Base-by-base conservation (phyloP, 2,329 filamentous ascomycete species). In the Coniosporium tulheliwenetii region DNA sequence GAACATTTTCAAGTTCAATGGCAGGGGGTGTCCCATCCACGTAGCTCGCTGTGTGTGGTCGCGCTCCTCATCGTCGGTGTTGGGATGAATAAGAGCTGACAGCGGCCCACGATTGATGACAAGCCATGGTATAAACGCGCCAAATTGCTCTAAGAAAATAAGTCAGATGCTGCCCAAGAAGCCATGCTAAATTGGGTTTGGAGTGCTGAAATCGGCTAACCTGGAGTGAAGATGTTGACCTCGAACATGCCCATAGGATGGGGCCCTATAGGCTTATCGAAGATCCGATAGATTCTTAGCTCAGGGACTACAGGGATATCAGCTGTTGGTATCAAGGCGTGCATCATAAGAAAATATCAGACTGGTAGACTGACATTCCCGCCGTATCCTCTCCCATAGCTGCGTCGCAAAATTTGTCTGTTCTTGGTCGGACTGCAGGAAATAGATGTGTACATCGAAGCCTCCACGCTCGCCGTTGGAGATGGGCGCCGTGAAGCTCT, bases 231-330 rank as follows among this genome's bases (percentile, higher is more conserved):
- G 14, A 94, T 37, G 50, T 93, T 93, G 37, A 94, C 85, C 61
- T 95, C 87, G 52, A 94, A 94, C 85, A 93, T 94, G 40, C 78
- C 81, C 1, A 85, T 60, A 0, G 81, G 79, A 57, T 94, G 86
- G 0, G 86, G 86, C 0, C 86, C 87, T 26, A 94, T 60, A 0
- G 86, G 85, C 10, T 64, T 61, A 48, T 91, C 80, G 73, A 76
- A 93, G 48, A 93, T 66, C 10, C 60, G 67, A 57, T 94, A 93
- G 50, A 93, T 80, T 41, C 85, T 73, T 13, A 93, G 67, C 56
- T 94, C 86, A 8, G 86, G 85, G 53, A 93, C 82, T 86, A 44
- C 8, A 13, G 19, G n/a, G 39, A 39, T 40, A 16, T 37, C n/a
- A 37, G 36, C 10, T 37, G 9, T 37, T 7, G 8, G 36, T 26